Percentiles rank a stretch among this genome's conserved stretches.
Evolutionary conservation across 306 rosid species (phyloP).

Genomic region (Castanea mollissima): DNA sequence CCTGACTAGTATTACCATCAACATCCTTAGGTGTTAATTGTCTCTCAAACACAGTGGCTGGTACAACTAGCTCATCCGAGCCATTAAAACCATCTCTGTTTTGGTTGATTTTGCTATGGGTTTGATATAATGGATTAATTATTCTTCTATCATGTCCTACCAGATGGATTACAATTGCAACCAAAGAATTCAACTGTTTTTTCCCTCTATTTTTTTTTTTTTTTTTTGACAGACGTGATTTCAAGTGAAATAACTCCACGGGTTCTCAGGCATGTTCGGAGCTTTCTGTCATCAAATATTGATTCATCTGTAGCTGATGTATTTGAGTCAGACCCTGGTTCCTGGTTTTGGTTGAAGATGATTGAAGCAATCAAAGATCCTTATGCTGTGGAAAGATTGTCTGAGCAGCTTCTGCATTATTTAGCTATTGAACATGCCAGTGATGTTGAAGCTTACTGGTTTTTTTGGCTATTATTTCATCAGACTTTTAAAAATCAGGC

Average conservation of each 20-base stretch:
- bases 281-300: slow-evolving; percentile 39
- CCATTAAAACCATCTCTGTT: not conserved
- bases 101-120: not conserved
- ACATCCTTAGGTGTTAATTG: not conserved
- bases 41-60: not conserved
- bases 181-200: slow-evolving; percentile 15
- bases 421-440: slow-evolving; percentile 53
- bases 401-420: slow-evolving; percentile 76
- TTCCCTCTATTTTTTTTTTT: slow-evolving; percentile 4
- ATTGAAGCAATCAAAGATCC: slow-evolving; percentile 70
- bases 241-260: slow-evolving; percentile 53
- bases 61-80: not conserved
- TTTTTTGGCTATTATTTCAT: slow-evolving; percentile 78
- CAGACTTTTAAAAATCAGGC: slow-evolving; percentile 40
- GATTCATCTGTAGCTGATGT: slow-evolving; percentile 35
- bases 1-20: not conserved
- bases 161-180: slow-evolving; percentile 19
- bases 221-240: slow-evolving; percentile 52
- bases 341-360: slow-evolving; percentile 71
- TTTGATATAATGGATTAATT: not conserved
- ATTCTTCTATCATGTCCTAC: slow-evolving; percentile 4
- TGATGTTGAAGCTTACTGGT: slow-evolving; percentile 89
- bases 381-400: slow-evolving; percentile 69
- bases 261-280: slow-evolving; percentile 53
- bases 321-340: slow-evolving; percentile 47